Percentiles rank a stretch among this genome's conserved stretches.
Conservation (phyloP, 129 eudicot species). For the Pulicaria dysenterica region DNA sequence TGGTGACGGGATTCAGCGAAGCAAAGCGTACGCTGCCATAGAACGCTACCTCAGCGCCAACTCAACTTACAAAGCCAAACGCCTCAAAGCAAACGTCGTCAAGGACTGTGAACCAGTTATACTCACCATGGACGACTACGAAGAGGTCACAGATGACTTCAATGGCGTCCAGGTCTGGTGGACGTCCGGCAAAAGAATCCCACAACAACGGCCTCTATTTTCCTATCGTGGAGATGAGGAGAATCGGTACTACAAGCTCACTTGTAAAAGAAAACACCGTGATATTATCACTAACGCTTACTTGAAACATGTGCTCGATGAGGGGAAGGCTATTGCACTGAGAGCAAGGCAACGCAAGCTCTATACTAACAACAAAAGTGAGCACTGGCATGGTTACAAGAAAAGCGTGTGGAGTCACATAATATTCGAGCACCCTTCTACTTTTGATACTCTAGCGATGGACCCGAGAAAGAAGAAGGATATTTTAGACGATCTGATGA, state of each 20-base stretch:
- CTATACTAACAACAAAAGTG: constrained; percentile 46
- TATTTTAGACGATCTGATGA: constrained; percentile 43
- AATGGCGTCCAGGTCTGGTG: constrained; percentile 50
- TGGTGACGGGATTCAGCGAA: constrained; percentile 36
- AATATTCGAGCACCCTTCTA: constrained; percentile 59
- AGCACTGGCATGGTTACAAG: constrained; percentile 24
- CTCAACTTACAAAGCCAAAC: constrained; percentile 38
- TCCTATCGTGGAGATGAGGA: constrained; percentile 39
- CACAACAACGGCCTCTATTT: constrained; percentile 27
- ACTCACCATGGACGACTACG: constrained; percentile 52
- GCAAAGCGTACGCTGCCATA: constrained; percentile 42
- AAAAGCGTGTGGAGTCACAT: constrained; percentile 49
- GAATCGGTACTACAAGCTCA: constrained; percentile 47
- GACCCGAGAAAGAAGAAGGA: constrained; percentile 51
- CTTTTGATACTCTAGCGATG: constrained; percentile 61
- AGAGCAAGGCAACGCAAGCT: constrained; percentile 49
- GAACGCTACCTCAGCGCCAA: constrained; percentile 49
- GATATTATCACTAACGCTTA: constrained; percentile 39
- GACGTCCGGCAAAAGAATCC: constrained; percentile 29
- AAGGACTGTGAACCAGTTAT: constrained; percentile 41
- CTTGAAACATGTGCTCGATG: constrained; percentile 47
- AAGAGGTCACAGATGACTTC: constrained; percentile 55
- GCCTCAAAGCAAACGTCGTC: constrained; percentile 43
- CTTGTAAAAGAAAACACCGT: constrained; percentile 38
- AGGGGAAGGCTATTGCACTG: constrained; percentile 49